phyloP scores from a whole-genome alignment of 192 early-diverging fungal species.

The Backusella morwellensis region DNA sequence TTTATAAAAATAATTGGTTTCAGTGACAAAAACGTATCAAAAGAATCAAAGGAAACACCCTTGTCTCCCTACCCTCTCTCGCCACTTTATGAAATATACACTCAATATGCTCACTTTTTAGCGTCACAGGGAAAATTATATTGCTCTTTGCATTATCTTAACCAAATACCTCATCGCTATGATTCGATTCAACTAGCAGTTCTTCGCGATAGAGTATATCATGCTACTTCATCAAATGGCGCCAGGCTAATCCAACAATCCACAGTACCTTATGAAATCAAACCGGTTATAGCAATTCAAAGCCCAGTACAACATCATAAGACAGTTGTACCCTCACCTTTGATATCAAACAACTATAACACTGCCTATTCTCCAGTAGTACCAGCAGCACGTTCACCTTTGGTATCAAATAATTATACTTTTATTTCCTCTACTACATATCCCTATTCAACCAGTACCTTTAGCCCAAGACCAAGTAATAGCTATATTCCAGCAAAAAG shows the following conservation, averaged over 20 bases:
- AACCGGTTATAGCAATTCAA: not conserved
- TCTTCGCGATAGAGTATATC: constrained; percentile 69
- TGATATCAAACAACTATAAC: not conserved
- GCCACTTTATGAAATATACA: constrained; percentile 78
- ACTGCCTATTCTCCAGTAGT: not conserved
- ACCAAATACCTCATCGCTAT: constrained; percentile 63
- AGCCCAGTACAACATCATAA: not conserved
- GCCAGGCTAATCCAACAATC: not conserved
- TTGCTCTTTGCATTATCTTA: constrained; percentile 74
- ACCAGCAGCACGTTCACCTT: not conserved
- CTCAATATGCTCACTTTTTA: constrained; percentile 82
- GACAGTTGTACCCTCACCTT: not conserved
- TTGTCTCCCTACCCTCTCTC: constrained; percentile 10
- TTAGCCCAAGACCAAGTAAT: not conserved
- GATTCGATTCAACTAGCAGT: constrained; percentile 51
- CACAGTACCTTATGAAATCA: not conserved
- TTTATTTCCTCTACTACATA: not conserved
- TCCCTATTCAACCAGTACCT: not conserved
- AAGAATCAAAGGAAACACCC: constrained; percentile 29
- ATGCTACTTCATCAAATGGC: constrained; percentile 17
- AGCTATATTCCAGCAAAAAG: not conserved
- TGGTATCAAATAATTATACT: not conserved
- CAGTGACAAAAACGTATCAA: constrained; percentile 67
- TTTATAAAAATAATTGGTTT: constrained; percentile 91
- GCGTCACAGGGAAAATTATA: constrained; percentile 72